A percentile compares a stretch with the other conserved stretches of the same genome.
These are phyloP conservation scores for Potentilla sterilis DNA, from an alignment of 306 rosid species.

Conservation along the genomic window DNA sequence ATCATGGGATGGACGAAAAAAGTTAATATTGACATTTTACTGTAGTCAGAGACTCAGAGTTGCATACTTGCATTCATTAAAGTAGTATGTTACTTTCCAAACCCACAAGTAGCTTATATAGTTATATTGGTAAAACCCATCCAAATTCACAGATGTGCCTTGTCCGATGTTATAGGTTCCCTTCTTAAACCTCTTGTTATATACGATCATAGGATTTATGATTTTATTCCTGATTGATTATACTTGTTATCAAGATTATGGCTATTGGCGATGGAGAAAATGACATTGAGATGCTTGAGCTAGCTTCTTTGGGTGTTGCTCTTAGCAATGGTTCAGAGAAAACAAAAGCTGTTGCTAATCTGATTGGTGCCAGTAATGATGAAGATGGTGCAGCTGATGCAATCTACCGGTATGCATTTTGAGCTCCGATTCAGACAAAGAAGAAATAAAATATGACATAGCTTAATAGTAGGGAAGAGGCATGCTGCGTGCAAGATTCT, in stretches of 20 bases:
- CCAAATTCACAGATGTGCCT: neutral
- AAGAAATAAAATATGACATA: neutral
- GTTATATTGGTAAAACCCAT: neutral
- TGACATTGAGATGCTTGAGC: constrained; percentile 86
- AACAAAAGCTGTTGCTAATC: constrained; percentile 77
- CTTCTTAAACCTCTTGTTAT: neutral
- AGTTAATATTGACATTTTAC: neutral
- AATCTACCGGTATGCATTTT: constrained; percentile 81
- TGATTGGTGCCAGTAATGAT: constrained; percentile 80
- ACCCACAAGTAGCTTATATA: neutral
- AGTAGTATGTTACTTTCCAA: neutral
- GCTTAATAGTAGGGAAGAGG: neutral
- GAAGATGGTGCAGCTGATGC: constrained; percentile 95
- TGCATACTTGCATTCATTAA: neutral
- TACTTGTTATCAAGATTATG: constrained; percentile 60
- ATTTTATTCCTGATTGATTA: constrained; percentile 4
- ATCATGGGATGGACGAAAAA: neutral
- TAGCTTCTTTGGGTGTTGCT: constrained; percentile 86
- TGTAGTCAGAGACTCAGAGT: neutral
- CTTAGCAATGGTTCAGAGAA: constrained; percentile 80
- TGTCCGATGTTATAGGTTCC: neutral
- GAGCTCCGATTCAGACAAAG: constrained; percentile 27
- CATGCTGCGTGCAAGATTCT: constrained; percentile 1
- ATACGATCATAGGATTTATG: neutral
- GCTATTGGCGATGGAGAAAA: constrained; percentile 98